Conservation (phyloP, 2,329 filamentous ascomycete species). For the Pseudogymnoascus sp. region DNA sequence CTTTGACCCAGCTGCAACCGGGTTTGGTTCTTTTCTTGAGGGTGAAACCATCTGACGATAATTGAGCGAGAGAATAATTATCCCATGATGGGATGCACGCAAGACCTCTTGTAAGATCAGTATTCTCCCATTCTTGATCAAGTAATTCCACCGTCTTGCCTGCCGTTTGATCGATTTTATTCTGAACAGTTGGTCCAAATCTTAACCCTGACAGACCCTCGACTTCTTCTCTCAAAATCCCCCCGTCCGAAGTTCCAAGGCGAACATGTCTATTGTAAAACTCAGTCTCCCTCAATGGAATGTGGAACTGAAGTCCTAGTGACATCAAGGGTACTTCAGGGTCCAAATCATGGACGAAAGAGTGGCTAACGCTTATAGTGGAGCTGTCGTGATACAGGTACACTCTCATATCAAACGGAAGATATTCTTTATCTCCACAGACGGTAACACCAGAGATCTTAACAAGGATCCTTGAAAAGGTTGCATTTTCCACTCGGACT, state of each 20-base stretch:
- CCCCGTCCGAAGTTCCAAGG: conserved; percentile 25
- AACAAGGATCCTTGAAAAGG: neutral
- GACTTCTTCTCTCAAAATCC: conserved; percentile 28
- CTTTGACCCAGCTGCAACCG: conserved; percentile 49
- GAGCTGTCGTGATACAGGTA: neutral
- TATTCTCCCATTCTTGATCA: conserved; percentile 9
- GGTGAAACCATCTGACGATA: conserved; percentile 52
- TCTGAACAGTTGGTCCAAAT: conserved; percentile 11
- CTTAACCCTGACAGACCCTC: conserved; percentile 25
- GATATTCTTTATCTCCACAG: neutral
- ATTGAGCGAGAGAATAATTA: conserved; percentile 49
- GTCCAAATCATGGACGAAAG: conserved; percentile 14
- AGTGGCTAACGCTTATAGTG: conserved; percentile 23
- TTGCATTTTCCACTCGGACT: neutral
- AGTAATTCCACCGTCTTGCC: neutral
- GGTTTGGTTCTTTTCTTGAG: conserved; percentile 51
- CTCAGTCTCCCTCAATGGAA: neutral
- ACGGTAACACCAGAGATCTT: neutral
- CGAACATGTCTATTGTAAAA: neutral
- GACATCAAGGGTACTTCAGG: neutral
- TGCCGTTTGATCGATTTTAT: conserved; percentile 14
- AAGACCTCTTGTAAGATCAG: neutral
- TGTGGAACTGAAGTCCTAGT: neutral
- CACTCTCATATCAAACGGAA: conserved; percentile 1
- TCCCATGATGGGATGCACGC: conserved; percentile 50